Conservation (phyloP, 1,284 basidiomycete species). For the Ustilago nuda region DNA sequence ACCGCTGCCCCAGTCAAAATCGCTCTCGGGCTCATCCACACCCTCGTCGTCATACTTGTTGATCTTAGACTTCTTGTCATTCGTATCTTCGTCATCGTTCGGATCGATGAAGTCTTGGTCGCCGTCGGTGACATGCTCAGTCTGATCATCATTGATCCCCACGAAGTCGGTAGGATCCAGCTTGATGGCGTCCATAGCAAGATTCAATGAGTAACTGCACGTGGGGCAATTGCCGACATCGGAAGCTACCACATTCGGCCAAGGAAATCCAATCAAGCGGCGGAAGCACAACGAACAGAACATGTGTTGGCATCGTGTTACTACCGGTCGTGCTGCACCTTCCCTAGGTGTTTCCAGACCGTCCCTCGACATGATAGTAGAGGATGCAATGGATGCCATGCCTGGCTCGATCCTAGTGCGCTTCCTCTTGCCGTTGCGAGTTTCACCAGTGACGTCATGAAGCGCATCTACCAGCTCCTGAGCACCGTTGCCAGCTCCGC, state of each 20-base stretch:
- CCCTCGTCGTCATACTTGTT: slow-evolving; percentile 16
- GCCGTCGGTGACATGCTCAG: slow-evolving; percentile 27
- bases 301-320: slow-evolving; percentile 93
- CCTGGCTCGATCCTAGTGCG: slow-evolving; percentile 29
- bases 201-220: slow-evolving; percentile 72
- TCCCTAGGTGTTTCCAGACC: slow-evolving; percentile 44
- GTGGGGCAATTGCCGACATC: slow-evolving; percentile 74
- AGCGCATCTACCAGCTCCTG: slow-evolving; percentile 73
- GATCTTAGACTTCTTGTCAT: slow-evolving; percentile 2
- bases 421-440: slow-evolving; percentile 21
- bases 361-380: slow-evolving; percentile 15
- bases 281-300: slow-evolving; percentile 73
- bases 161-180: slow-evolving; percentile 50
- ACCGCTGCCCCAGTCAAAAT: slow-evolving; percentile 49
- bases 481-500: slow-evolving; percentile 47
- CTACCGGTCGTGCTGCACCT: slow-evolving; percentile 44
- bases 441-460: slow-evolving; percentile 71
- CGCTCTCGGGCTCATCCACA: slow-evolving; percentile 20
- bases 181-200: slow-evolving; percentile 55
- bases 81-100: slow-evolving; percentile 6
- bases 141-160: slow-evolving; percentile 44
- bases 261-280: slow-evolving; percentile 54
- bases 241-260: slow-evolving; percentile 35
- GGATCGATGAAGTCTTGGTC: slow-evolving; percentile 25
- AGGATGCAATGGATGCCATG: background rate